Evolutionary conservation across 768 basidiomycete genomes (phyloP).

Genomic region (Rhodotorula sphaerocarpa): DNA sequence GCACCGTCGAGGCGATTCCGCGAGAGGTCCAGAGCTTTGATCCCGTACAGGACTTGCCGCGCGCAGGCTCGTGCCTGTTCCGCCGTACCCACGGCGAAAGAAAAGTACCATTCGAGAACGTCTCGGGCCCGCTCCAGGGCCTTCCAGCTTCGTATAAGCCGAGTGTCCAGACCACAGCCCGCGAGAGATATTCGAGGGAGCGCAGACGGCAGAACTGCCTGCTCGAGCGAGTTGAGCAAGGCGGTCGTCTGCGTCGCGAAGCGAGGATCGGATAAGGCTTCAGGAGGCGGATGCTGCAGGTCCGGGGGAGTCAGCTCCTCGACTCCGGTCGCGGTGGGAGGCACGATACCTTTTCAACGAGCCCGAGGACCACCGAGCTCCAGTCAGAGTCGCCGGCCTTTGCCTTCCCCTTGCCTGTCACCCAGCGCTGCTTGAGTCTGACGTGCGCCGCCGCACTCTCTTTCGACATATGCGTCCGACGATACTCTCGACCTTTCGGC

Average conservation of each 20-base stretch:
- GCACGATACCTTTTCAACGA: no score
- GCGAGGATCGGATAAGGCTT: neutral
- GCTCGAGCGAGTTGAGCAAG: constrained; percentile 23
- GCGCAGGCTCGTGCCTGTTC: neutral
- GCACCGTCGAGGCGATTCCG: constrained; percentile 11
- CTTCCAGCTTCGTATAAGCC: constrained; percentile 2
- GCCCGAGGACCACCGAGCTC: constrained; percentile 2
- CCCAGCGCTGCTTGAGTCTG: constrained; percentile 19
- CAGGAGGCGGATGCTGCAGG: constrained; percentile 14
- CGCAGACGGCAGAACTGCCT: constrained; percentile 19
- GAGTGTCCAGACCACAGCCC: constrained; percentile 1
- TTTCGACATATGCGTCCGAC: constrained; percentile 1
- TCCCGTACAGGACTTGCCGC: neutral
- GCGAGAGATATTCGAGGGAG: constrained; percentile 20
- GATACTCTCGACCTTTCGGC: neutral
- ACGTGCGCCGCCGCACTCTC: constrained; percentile 25
- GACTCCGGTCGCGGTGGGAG: neutral
- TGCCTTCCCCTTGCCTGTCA: constrained; percentile 5
- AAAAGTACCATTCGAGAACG: constrained; percentile 18
- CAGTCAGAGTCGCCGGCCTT: constrained; percentile 2
- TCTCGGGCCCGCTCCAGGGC: neutral
- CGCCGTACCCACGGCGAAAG: neutral
- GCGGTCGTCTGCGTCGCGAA: neutral
- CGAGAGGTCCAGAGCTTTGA: constrained; percentile 16
- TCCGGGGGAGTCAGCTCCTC: neutral